A percentile compares a stretch with the other conserved stretches of the same genome.
Evolutionary conservation across 108 stramenopile species (phyloP).

Genomic region (Skeletonema marinoi): DNA sequence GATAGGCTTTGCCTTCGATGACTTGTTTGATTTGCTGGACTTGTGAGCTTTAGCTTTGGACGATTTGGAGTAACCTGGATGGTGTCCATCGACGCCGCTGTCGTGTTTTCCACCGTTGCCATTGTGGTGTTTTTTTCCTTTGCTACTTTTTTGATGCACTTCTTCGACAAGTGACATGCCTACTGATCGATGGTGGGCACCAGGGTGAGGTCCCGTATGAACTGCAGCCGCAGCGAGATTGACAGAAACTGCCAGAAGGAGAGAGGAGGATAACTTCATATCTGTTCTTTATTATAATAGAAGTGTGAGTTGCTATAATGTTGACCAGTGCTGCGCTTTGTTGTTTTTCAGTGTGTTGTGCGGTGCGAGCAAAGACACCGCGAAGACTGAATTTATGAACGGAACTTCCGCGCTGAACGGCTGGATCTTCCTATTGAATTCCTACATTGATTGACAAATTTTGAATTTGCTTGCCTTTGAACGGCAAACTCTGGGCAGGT

Average conservation of each 20-base stretch:
- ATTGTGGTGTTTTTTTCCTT: not conserved
- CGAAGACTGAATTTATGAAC: too few relatives aligned
- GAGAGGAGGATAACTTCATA: not conserved
- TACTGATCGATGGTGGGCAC: not conserved
- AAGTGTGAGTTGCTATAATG: too few relatives aligned
- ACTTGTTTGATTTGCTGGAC: not conserved
- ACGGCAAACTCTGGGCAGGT: too few relatives aligned
- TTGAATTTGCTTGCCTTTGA: too few relatives aligned
- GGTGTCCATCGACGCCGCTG: not conserved
- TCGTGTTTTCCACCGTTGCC: not conserved
- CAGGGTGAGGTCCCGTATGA: not conserved
- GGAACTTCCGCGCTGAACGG: too few relatives aligned
- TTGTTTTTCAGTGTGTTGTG: not conserved
- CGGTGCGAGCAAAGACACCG: not conserved
- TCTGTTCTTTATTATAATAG: too few relatives aligned
- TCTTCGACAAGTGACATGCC: not conserved
- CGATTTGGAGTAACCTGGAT: not conserved
- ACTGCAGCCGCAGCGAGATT: not conserved
- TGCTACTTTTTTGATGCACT: not conserved
- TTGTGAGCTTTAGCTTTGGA: not conserved
- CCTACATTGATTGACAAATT: too few relatives aligned
- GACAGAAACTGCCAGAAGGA: not conserved
- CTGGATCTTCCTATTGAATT: too few relatives aligned
- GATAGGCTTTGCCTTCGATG: not conserved
- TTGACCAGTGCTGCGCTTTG: not conserved